Percentiles rank a stretch among this genome's conserved stretches.
Conservation (phyloP, 208 protist genomes). For the Porcisia hertigi region DNA sequence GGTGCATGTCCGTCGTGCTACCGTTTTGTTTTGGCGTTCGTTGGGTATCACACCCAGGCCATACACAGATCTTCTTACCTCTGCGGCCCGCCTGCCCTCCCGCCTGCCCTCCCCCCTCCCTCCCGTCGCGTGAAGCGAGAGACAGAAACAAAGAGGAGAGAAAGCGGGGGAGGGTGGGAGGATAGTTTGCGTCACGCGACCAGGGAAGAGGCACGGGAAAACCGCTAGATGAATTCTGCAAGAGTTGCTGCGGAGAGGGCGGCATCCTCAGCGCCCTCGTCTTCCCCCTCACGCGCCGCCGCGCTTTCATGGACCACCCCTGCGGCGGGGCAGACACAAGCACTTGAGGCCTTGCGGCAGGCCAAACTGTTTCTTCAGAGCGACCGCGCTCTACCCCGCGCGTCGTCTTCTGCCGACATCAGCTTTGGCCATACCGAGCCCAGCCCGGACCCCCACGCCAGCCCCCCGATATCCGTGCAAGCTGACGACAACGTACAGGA, state of each 20-base stretch:
- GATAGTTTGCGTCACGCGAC: no score
- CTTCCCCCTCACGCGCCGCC: background rate
- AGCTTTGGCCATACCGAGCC: constrained; percentile 1
- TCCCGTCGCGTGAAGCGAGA: no score
- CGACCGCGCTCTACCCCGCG: background rate
- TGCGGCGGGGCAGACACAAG: no score
- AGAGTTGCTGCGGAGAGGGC: background rate
- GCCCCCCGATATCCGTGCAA: background rate
- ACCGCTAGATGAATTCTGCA: background rate
- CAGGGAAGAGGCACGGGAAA: background rate
- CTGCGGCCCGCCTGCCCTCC: background rate
- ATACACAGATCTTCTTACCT: background rate
- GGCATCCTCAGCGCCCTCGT: background rate
- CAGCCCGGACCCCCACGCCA: background rate
- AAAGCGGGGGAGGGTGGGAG: background rate
- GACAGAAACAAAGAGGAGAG: background rate
- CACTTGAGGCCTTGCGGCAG: background rate
- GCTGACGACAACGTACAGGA: background rate
- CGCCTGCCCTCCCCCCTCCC: background rate
- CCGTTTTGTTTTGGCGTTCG: background rate
- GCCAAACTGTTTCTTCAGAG: background rate
- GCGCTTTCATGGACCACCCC: background rate
- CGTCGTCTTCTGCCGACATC: background rate
- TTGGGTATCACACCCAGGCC: background rate
- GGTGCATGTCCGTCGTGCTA: background rate